These are phyloP conservation scores for Hymenoscyphus fraxineus DNA, from an alignment of 2,329 filamentous ascomycete species.

Conservation along the genomic window DNA sequence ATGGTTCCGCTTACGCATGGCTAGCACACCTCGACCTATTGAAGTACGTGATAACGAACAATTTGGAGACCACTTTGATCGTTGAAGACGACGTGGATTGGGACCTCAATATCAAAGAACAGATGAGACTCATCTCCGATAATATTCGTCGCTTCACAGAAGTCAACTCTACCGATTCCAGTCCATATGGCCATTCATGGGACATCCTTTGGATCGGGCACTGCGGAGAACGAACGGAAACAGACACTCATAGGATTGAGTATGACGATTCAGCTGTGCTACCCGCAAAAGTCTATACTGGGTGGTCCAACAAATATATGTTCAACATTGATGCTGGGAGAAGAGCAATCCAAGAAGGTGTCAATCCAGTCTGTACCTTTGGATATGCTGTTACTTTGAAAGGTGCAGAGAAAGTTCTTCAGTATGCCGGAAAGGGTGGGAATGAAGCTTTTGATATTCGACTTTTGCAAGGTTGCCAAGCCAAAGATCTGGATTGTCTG, in stretches of 20 bases:
- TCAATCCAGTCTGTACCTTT: conserved; percentile 7
- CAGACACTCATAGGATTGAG: conserved; percentile 14
- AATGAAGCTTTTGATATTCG: conserved; percentile 8
- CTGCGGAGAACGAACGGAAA: conserved; percentile 33
- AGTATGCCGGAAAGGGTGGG: conserved; percentile 5
- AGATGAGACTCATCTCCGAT: conserved; percentile 27
- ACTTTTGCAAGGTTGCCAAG: conserved; percentile 3
- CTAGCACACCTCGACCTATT: conserved; percentile 8
- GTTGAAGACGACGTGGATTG: conserved; percentile 45
- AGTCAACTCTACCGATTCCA: conserved; percentile 11
- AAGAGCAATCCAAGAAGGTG: conserved; percentile 2
- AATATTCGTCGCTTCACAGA: conserved; percentile 9
- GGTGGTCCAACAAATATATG: conserved; percentile 11
- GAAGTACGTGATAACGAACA: conserved; percentile 6
- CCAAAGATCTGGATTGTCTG: conserved; percentile 3
- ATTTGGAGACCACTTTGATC: conserved; percentile 37
- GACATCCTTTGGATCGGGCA: conserved; percentile 39
- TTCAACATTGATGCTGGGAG: conserved; percentile 6
- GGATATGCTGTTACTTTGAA: background rate
- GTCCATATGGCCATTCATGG: conserved; percentile 37
- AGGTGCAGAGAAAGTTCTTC: conserved; percentile 1
- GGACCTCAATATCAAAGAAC: conserved; percentile 35
- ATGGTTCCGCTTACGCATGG: conserved; percentile 9
- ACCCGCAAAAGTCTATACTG: conserved; percentile 19
- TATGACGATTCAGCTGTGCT: conserved; percentile 28